Evolutionary conservation across 331 rosid genomes (phyloP).

Genomic region (Rosa hybrid): DNA sequence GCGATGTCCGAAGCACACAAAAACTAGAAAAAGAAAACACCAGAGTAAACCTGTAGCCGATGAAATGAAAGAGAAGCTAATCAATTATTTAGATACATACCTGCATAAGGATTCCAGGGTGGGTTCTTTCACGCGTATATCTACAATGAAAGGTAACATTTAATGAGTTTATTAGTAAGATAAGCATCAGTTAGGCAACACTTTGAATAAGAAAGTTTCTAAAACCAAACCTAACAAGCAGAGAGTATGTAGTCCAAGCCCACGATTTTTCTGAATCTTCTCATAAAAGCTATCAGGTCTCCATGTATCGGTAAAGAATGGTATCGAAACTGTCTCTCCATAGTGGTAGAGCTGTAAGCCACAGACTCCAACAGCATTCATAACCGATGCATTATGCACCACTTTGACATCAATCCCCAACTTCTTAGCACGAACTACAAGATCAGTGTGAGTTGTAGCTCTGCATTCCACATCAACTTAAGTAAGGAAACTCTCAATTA

Average conservation of each 20-base stretch:
- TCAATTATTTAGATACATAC: slow-evolving; percentile 38
- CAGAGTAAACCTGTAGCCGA: neutral
- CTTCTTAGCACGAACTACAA: slow-evolving; percentile 84
- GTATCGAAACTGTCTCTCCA: slow-evolving; percentile 85
- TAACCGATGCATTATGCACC: slow-evolving; percentile 83
- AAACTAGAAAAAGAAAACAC: neutral
- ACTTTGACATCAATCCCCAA: slow-evolving; percentile 69
- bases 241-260: slow-evolving; percentile 81
- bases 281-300: slow-evolving; percentile 91
- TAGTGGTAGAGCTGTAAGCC: slow-evolving; percentile 88
- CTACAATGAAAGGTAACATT: slow-evolving; percentile 30
- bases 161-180: neutral
- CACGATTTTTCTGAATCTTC: slow-evolving; percentile 69
- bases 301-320: slow-evolving; percentile 82
- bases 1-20: neutral
- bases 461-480: slow-evolving; percentile 32
- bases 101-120: slow-evolving; percentile 80
- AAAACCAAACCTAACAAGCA: slow-evolving; percentile 74
- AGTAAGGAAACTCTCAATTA: neutral
- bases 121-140: slow-evolving; percentile 95
- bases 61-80: neutral
- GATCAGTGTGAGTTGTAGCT: slow-evolving; percentile 90
- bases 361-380: slow-evolving; percentile 89
- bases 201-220: neutral
- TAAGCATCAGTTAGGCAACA: neutral